Evolutionary conservation across 495 filamentous ascomycete species (phyloP).

Genomic region (Penicillium fimorum): DNA sequence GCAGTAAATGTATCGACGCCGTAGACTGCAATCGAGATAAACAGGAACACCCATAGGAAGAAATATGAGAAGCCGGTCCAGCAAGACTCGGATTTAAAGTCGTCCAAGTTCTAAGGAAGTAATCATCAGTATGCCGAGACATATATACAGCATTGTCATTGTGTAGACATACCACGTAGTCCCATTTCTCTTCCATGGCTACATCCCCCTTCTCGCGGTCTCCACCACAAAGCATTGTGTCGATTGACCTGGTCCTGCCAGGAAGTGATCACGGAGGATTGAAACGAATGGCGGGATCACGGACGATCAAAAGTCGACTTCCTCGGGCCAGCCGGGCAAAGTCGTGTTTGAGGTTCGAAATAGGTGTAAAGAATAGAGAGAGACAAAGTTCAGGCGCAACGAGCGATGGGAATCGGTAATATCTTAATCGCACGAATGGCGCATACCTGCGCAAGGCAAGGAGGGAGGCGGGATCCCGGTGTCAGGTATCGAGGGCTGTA

Average conservation of each 20-base stretch:
- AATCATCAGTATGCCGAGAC: constrained; percentile 13
- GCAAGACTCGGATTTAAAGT: constrained; percentile 82
- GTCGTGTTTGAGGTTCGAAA: constrained; percentile 24
- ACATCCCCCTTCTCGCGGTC: constrained; percentile 68
- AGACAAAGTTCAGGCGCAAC: constrained; percentile 8
- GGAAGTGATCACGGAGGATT: constrained; percentile 16
- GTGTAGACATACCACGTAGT: constrained; percentile 72
- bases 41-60: constrained; percentile 74
- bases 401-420: constrained; percentile 8
- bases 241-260: constrained; percentile 36
- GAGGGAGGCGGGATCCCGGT: constrained; percentile 3
- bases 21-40: constrained; percentile 82
- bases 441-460: constrained; percentile 23
- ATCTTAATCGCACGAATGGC: constrained; percentile 25
- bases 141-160: neutral
- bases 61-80: constrained; percentile 76
- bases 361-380: constrained; percentile 11
- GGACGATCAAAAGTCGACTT: constrained; percentile 26
- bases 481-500: constrained; percentile 2
- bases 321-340: constrained; percentile 46
- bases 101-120: constrained; percentile 71
- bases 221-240: constrained; percentile 70
- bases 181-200: constrained; percentile 84
- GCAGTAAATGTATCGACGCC: constrained; percentile 89
- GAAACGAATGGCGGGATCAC: constrained; percentile 12